Evolutionary conservation across 2,329 filamentous ascomycete genomes (phyloP).

Genomic region (Onygenales sp.): DNA sequence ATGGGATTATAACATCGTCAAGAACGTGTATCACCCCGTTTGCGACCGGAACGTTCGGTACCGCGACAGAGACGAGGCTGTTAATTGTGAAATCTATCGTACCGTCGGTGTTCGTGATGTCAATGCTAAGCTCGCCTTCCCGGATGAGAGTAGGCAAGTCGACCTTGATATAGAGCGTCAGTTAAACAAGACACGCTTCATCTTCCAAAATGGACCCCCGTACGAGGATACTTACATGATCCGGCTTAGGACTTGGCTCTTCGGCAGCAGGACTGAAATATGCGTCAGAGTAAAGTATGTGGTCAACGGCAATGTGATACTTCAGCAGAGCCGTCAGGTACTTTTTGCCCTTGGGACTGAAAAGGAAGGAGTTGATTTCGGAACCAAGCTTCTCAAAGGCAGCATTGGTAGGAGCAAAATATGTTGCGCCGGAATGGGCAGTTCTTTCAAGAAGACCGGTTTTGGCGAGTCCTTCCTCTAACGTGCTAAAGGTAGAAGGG

Average conservation of each 20-base stretch:
- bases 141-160: conserved; percentile 65
- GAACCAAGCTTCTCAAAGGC: conserved; percentile 71
- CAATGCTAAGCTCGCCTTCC: conserved; percentile 57
- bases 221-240: conserved; percentile 23
- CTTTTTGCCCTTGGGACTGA: conserved; percentile 62
- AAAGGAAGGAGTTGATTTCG: conserved; percentile 71
- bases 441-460: conserved; percentile 57
- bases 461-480: conserved; percentile 63
- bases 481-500: conserved; percentile 67
- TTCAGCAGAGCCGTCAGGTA: conserved; percentile 69
- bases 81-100: conserved; percentile 68
- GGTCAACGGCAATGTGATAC: conserved; percentile 67
- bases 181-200: background rate
- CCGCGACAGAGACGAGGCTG: conserved; percentile 54
- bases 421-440: conserved; percentile 55
- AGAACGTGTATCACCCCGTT: conserved; percentile 81
- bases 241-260: conserved; percentile 29
- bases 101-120: conserved; percentile 59
- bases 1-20: conserved; percentile 64
- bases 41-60: conserved; percentile 61
- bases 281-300: conserved; percentile 75
- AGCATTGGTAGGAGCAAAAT: conserved; percentile 72
- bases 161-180: conserved; percentile 16
- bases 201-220: no score
- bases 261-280: conserved; percentile 49